Conservation (phyloP, 1,284 basidiomycete species). For the Moniliophthora roreri region DNA sequence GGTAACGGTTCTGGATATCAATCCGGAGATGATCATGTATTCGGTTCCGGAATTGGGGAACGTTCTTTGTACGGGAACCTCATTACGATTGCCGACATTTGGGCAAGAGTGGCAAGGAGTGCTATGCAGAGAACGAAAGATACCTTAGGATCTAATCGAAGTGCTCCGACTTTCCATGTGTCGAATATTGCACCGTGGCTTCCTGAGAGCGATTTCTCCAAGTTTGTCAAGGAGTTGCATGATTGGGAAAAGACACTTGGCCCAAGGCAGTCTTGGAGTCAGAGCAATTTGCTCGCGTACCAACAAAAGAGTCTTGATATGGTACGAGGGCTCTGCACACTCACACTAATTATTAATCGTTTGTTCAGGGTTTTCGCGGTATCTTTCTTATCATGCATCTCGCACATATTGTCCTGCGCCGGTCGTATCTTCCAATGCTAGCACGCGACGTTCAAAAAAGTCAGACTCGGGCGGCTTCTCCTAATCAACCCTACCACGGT, state of each 20-base stretch:
- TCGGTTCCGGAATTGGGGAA: slow-evolving; percentile 8
- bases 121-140: slow-evolving; percentile 13
- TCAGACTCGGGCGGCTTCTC: slow-evolving; percentile 6
- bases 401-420: slow-evolving; percentile 17
- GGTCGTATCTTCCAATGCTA: slow-evolving; percentile 18
- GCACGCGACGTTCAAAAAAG: slow-evolving; percentile 16
- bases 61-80: slow-evolving; percentile 18
- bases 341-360: background rate
- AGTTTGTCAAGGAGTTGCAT: slow-evolving; percentile 10
- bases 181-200: slow-evolving; percentile 13
- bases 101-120: slow-evolving; percentile 18
- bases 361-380: slow-evolving; percentile 12
- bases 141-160: background rate
- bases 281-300: slow-evolving; percentile 15
- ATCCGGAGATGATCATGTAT: background rate
- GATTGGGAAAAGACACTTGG: slow-evolving; percentile 15
- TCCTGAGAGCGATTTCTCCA: slow-evolving; percentile 15
- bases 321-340: background rate
- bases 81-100: slow-evolving; percentile 17
- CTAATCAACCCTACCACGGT: background rate
- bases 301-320: slow-evolving; percentile 14
- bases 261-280: slow-evolving; percentile 15
- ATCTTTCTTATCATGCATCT: slow-evolving; percentile 18
- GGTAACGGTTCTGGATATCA: background rate
- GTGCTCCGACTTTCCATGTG: background rate